A percentile compares a stretch with the other conserved stretches of the same genome.
Conservation (phyloP, 139 green algal genomes). For the Chlamydomonas eustigma region DNA sequence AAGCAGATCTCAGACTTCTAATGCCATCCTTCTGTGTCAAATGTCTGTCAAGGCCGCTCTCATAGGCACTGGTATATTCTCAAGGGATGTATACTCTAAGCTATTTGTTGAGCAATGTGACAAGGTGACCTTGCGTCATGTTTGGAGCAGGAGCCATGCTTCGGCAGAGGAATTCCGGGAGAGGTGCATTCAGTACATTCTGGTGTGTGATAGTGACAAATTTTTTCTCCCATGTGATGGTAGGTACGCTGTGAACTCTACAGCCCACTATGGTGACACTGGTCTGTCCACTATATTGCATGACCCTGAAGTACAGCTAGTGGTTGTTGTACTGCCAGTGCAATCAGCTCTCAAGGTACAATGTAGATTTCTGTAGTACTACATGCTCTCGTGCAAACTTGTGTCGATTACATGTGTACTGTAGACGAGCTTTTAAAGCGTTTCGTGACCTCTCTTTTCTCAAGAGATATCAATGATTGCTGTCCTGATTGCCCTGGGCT, state of each 20-base stretch:
- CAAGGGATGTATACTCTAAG: conserved; percentile 4
- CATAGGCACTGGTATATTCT: conserved; percentile 5
- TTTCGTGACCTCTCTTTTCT: too few relatives aligned
- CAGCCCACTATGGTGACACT: conserved; percentile 9
- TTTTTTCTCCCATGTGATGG: background rate
- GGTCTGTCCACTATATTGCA: conserved; percentile 27
- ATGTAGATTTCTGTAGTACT: too few relatives aligned
- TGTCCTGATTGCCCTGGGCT: background rate
- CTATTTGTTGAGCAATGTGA: background rate
- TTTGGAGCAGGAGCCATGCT: background rate
- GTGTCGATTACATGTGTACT: too few relatives aligned
- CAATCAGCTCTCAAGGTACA: conserved; percentile 23
- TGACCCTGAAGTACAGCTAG: conserved; percentile 16
- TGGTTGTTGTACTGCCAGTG: conserved; percentile 33
- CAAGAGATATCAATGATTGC: background rate
- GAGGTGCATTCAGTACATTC: background rate
- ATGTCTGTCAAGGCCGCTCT: conserved; percentile 3
- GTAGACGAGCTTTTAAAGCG: too few relatives aligned
- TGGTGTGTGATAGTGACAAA: background rate
- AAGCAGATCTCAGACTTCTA: too few relatives aligned
- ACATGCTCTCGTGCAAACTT: background rate
- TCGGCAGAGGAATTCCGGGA: background rate
- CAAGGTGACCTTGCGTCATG: background rate
- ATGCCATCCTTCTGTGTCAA: too few relatives aligned
- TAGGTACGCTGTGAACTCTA: background rate